phyloP scores from a whole-genome alignment of 1,284 basidiomycete genomes.

The Porphyrellus sp. region DNA sequence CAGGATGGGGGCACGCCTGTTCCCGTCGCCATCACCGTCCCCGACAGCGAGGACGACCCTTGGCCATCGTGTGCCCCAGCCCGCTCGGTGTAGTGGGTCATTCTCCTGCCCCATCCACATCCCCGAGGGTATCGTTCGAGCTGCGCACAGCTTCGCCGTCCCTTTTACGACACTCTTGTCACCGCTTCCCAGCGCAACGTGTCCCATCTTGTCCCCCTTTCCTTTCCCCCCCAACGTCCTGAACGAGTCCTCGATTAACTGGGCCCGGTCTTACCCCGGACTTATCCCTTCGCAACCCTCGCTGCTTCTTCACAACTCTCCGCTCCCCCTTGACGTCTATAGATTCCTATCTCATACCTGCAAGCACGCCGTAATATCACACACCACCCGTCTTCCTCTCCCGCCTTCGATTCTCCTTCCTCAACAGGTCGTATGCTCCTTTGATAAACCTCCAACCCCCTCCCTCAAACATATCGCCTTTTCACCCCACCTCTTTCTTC shows the following conservation, averaged over 20 bases:
- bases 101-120: constrained; percentile 26
- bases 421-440: constrained; percentile 22
- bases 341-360: constrained; percentile 29
- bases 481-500: constrained; percentile 22
- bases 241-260: constrained; percentile 25
- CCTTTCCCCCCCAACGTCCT: constrained; percentile 11
- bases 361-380: constrained; percentile 30
- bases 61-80: neutral
- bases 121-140: constrained; percentile 20
- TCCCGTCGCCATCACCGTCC: constrained; percentile 12
- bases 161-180: constrained; percentile 27
- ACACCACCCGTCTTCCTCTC: constrained; percentile 17
- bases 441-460: constrained; percentile 24
- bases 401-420: constrained; percentile 26
- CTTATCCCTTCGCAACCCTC: constrained; percentile 16
- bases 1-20: constrained; percentile 3
- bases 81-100: neutral
- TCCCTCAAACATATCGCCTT: constrained; percentile 21
- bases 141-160: constrained; percentile 25
- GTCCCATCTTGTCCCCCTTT: constrained; percentile 15
- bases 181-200: constrained; percentile 25
- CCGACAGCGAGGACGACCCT: constrained; percentile 3
- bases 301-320: constrained; percentile 15
- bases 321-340: constrained; percentile 21
- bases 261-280: constrained; percentile 32